These are phyloP conservation scores for Tetracentron sinense DNA, from an alignment of 164 flowering plant species.

Conservation along the genomic window DNA sequence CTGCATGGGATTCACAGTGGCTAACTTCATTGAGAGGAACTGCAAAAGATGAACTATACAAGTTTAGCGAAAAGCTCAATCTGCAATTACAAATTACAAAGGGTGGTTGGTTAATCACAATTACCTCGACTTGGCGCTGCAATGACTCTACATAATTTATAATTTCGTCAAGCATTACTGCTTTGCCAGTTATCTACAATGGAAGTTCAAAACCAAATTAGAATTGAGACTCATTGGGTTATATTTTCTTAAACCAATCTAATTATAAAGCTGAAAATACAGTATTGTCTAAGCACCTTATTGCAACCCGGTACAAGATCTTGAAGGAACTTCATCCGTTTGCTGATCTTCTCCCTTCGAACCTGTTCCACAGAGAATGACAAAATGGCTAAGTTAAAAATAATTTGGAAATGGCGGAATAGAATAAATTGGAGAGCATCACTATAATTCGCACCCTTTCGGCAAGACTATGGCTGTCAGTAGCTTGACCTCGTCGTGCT, in stretches of 20 bases:
- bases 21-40: slow-evolving; percentile 83
- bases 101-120: neutral
- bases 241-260: neutral
- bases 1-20: slow-evolving; percentile 64
- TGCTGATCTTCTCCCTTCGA: slow-evolving; percentile 89
- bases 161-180: slow-evolving; percentile 93
- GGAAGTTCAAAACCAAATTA: slow-evolving; percentile 13
- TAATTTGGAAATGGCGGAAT: neutral
- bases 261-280: neutral
- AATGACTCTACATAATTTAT: slow-evolving; percentile 93
- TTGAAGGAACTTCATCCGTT: slow-evolving; percentile 91
- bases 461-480: slow-evolving; percentile 95
- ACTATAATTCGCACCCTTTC: slow-evolving; percentile 63
- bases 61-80: neutral
- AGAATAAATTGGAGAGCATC: neutral
- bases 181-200: slow-evolving; percentile 87
- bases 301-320: slow-evolving; percentile 97
- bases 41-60: slow-evolving; percentile 22
- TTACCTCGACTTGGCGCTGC: slow-evolving; percentile 96
- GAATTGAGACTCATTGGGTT: neutral
- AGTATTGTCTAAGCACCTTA: slow-evolving; percentile 45
- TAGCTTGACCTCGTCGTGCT: slow-evolving; percentile 97
- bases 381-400: neutral
- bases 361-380: slow-evolving; percentile 39
- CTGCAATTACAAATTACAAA: neutral